Evolutionary conservation across 768 basidiomycete genomes (phyloP).

Genomic region (Tulasnella sp.): DNA sequence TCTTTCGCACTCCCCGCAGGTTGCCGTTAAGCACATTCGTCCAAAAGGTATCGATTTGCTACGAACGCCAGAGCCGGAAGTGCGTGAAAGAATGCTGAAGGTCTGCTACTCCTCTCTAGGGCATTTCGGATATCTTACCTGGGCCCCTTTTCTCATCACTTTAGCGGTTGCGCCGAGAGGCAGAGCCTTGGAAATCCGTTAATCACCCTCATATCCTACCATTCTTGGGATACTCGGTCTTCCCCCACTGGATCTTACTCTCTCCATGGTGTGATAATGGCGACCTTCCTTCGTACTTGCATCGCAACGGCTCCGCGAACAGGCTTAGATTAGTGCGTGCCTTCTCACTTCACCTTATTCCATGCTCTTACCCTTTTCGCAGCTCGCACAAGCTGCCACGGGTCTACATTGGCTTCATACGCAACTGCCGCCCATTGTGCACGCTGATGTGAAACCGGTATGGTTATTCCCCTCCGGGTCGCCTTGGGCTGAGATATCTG

Average conservation of each 20-base stretch:
- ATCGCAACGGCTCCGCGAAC: neutral
- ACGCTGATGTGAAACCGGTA: conserved; percentile 6
- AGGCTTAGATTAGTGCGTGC: neutral
- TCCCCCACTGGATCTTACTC: neutral
- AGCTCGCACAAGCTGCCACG: neutral
- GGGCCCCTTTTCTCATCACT: neutral
- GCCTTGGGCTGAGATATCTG: neutral
- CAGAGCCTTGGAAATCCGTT: neutral
- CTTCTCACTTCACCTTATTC: no score
- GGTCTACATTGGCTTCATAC: conserved; percentile 6
- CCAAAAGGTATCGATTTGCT: neutral
- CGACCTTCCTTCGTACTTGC: neutral
- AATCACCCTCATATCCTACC: conserved; percentile 5
- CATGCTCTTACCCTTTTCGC: no score
- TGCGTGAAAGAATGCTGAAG: conserved; percentile 3
- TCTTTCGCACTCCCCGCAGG: neutral
- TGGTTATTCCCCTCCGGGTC: no score
- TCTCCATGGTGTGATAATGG: neutral
- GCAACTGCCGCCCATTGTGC: conserved; percentile 1
- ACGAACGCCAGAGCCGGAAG: neutral
- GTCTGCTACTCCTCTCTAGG: neutral
- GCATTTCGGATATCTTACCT: neutral
- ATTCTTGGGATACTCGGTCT: neutral
- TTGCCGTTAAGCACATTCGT: conserved; percentile 12
- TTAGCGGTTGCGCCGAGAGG: conserved; percentile 4